Evolutionary conservation across 352 stramenopile species (phyloP).

Genomic region (Globisporangium acanthophoron): DNA sequence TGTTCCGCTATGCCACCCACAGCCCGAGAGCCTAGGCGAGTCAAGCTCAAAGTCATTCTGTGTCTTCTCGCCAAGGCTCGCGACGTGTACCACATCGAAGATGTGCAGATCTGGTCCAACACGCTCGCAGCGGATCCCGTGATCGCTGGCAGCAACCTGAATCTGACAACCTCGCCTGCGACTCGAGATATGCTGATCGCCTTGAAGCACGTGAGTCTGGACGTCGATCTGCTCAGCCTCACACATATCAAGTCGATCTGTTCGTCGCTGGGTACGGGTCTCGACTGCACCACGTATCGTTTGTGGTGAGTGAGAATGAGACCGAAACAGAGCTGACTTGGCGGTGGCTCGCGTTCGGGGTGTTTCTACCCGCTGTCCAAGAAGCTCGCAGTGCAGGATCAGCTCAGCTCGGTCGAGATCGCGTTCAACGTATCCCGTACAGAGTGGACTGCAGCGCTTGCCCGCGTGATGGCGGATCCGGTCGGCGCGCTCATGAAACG

Average conservation of each 20-base stretch:
- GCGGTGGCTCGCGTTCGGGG: conserved; percentile 10
- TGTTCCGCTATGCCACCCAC: too few species aligned
- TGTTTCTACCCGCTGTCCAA: conserved; percentile 11
- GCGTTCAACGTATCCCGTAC: not conserved
- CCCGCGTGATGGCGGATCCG: not conserved
- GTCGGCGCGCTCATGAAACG: conserved; percentile 3
- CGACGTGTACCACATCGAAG: too few species aligned
- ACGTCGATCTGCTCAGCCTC: not conserved
- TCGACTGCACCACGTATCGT: not conserved
- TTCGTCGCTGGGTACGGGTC: conserved; percentile 2
- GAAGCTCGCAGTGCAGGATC: not conserved
- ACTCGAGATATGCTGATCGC: too few species aligned
- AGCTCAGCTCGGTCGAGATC: conserved; percentile 4
- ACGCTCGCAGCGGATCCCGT: not conserved
- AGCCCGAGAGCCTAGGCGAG: too few species aligned
- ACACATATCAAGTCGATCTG: not conserved
- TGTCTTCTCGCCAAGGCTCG: too few species aligned
- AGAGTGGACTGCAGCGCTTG: too few species aligned
- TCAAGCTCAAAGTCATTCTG: not conserved
- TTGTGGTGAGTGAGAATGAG: not conserved
- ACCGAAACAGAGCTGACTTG: not conserved
- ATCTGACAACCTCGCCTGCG: too few species aligned
- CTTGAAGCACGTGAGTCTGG: too few species aligned
- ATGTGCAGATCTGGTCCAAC: too few species aligned
- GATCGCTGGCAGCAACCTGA: not conserved